Conservation (phyloP, 176 grass and related monocot genomes). For the Carex parvula region DNA sequence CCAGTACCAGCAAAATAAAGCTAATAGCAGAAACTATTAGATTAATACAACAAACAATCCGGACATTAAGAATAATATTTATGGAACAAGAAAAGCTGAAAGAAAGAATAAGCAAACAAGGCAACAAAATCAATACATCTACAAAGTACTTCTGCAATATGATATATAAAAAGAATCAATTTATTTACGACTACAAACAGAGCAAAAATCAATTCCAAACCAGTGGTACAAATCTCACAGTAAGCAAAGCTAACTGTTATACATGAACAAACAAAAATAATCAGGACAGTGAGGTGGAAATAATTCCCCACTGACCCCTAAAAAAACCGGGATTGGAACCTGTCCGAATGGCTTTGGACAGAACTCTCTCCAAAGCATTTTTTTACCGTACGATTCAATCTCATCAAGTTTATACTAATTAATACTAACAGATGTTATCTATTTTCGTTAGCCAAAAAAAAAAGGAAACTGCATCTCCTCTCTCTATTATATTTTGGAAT, state of each 20-base stretch:
- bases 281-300: too few species aligned
- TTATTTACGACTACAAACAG: not conserved
- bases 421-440: too few species aligned
- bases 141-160: not conserved
- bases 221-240: too few species aligned
- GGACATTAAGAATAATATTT: not conserved
- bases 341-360: too few species aligned
- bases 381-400: too few species aligned
- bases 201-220: not conserved
- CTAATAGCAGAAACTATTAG: not conserved
- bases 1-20: not conserved
- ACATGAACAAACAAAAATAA: too few species aligned
- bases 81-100: not conserved
- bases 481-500: too few species aligned
- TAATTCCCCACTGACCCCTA: not conserved
- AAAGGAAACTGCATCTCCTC: too few species aligned
- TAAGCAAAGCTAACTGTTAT: too few species aligned
- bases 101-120: not conserved
- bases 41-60: not conserved
- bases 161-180: not conserved
- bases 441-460: too few species aligned
- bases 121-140: not conserved
- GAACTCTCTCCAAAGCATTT: too few species aligned
- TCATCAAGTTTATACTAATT: too few species aligned
- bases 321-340: not conserved